phyloP scores from a whole-genome alignment of 768 basidiomycete genomes.

The Tylopilus vinaceipallidus region DNA sequence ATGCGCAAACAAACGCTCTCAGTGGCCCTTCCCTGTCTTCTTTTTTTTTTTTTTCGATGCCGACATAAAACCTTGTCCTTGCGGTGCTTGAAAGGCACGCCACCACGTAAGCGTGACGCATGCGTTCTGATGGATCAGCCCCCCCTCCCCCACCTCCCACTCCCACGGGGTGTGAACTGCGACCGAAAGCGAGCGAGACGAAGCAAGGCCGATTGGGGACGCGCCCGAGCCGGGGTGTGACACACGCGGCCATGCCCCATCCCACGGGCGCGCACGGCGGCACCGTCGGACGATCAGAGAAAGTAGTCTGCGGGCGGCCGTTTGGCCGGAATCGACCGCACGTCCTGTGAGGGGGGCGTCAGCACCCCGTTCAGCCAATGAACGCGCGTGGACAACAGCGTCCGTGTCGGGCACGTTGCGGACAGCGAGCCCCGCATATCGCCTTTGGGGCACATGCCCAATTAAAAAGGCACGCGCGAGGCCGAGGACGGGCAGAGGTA shows the following conservation, averaged over 20 bases:
- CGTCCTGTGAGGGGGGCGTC: constrained; percentile 54
- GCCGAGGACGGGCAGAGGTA: too few relatives aligned
- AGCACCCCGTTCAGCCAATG: too few relatives aligned
- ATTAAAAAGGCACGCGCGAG: too few relatives aligned
- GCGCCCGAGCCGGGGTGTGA: constrained; percentile 24
- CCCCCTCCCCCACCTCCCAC: too few relatives aligned
- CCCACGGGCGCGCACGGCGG: constrained; percentile 21
- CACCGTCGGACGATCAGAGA: constrained; percentile 40
- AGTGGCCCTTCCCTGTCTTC: constrained; percentile 2
- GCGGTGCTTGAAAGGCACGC: constrained; percentile 29
- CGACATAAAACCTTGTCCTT: constrained; percentile 31
- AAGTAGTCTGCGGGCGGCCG: constrained; percentile 88
- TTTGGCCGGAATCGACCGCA: constrained; percentile 78
- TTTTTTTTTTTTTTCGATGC: too few relatives aligned
- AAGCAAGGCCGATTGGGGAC: constrained; percentile 11
- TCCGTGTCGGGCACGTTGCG: too few relatives aligned
- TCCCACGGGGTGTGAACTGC: constrained; percentile 19
- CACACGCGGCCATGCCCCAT: constrained; percentile 26
- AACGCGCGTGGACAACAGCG: too few relatives aligned
- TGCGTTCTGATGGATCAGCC: constrained; percentile 18
- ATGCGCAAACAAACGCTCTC: constrained; percentile 2
- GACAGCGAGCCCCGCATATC: constrained; percentile 32
- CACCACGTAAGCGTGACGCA: constrained; percentile 14
- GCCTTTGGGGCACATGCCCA: constrained; percentile 16
- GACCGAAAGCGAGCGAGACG: constrained; percentile 6